Conservation (phyloP, 176 grass and related monocot genomes). For the Oryza rufipogon region DNA sequence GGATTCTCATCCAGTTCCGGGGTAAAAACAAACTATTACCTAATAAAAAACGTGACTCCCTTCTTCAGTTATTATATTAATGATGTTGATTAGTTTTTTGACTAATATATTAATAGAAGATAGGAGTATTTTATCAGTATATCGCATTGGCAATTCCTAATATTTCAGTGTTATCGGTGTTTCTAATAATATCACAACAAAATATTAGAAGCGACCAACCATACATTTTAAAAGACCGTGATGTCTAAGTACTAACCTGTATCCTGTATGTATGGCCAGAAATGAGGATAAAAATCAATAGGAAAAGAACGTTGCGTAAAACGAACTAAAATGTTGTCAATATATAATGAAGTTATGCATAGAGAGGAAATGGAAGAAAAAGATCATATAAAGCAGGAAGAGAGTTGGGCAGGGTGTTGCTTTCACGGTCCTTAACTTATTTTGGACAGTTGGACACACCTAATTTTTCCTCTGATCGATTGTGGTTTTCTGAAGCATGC, state of each 20-base stretch:
- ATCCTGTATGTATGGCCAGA: neutral
- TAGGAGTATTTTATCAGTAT: too few species aligned
- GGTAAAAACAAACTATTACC: too few species aligned
- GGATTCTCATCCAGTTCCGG: too few species aligned
- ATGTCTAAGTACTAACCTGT: too few species aligned
- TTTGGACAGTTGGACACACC: neutral
- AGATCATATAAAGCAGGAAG: too few species aligned
- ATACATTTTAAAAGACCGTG: neutral
- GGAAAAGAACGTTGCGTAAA: neutral
- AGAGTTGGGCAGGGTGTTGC: conserved; percentile 20
- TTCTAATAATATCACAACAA: too few species aligned
- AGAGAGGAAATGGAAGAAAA: neutral
- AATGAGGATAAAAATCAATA: neutral
- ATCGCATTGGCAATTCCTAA: too few species aligned
- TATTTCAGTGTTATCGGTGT: too few species aligned
- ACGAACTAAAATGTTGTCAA: neutral
- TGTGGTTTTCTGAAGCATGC: neutral
- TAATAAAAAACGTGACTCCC: too few species aligned
- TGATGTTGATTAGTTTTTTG: too few species aligned
- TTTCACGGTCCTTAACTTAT: conserved; percentile 11
- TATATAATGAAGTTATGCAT: neutral
- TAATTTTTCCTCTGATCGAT: neutral
- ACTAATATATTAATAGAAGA: too few species aligned
- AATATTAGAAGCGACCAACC: neutral
- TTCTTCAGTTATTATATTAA: too few species aligned